Percentiles rank a stretch among this genome's conserved stretches.
Evolutionary conservation across 768 basidiomycete species (phyloP).

Genomic region (Fibroporia radiculosa): DNA sequence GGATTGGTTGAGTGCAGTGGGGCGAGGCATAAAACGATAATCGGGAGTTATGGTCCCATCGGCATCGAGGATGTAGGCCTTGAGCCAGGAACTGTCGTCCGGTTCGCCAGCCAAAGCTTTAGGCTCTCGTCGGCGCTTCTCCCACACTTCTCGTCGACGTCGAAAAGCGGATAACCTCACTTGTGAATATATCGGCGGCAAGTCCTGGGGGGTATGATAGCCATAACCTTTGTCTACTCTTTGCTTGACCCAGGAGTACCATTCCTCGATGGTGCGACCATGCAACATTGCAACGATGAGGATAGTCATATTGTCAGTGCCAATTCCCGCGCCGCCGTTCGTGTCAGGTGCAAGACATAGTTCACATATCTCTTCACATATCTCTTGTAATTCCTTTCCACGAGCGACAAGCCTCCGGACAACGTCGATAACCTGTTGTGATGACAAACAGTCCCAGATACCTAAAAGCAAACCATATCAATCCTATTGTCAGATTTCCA

Average conservation of each 20-base stretch:
- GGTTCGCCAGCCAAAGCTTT: too few species aligned
- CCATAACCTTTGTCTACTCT: conserved; percentile 73
- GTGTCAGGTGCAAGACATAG: conserved; percentile 93
- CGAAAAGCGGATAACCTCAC: conserved; percentile 57
- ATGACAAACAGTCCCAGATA: conserved; percentile 96
- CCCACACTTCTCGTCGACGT: conserved; percentile 50
- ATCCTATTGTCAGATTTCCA: not conserved
- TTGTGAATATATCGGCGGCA: conserved; percentile 71
- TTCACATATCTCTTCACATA: conserved; percentile 85
- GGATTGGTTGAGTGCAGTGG: too few species aligned
- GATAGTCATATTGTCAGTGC: conserved; percentile 99
- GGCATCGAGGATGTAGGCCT: too few species aligned
- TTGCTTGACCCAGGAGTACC: conserved; percentile 85
- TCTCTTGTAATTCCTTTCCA: conserved; percentile 71
- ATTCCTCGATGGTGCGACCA: conserved; percentile 84
- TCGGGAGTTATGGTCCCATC: too few species aligned
- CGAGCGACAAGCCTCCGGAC: conserved; percentile 76
- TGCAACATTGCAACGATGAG: conserved; percentile 83
- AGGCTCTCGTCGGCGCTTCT: conserved; percentile 31
- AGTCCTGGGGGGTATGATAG: conserved; percentile 63
- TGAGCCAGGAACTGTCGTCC: too few species aligned
- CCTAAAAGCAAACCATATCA: conserved; percentile 37
- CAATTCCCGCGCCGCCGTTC: conserved; percentile 83
- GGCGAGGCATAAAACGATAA: too few species aligned
- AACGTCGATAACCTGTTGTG: conserved; percentile 89